A percentile compares a stretch with the other conserved stretches of the same genome.
These are phyloP conservation scores for Salvia hispanica DNA, from an alignment of 257 asterid genomes.

Conservation along the genomic window DNA sequence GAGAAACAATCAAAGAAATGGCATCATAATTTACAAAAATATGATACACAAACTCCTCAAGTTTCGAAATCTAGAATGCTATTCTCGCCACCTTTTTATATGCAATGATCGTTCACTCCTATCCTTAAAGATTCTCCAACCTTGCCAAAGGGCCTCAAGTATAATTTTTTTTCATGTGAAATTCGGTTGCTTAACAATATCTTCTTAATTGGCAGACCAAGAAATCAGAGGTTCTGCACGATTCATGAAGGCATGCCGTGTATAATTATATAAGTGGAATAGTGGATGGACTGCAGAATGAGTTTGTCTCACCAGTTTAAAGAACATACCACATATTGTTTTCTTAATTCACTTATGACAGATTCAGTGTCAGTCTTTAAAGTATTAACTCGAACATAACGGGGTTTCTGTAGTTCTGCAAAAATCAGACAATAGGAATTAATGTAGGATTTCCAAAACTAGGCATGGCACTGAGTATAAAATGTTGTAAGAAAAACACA, in stretches of 20 bases:
- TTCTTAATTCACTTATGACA: slow-evolving; percentile 56
- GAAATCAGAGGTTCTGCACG: neutral
- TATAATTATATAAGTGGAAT: slow-evolving; percentile 6
- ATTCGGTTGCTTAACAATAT: neutral
- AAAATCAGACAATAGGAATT: slow-evolving; percentile 7
- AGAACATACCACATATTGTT: slow-evolving; percentile 57
- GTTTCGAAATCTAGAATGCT: neutral
- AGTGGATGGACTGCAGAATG: slow-evolving; percentile 8
- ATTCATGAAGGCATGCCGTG: slow-evolving; percentile 6
- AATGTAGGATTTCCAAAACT: neutral
- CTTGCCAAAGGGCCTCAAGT: neutral
- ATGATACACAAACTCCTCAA: neutral
- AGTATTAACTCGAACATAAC: slow-evolving; percentile 91
- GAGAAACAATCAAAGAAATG: slow-evolving; percentile 14
- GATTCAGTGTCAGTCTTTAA: slow-evolving; percentile 63
- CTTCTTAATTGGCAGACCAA: neutral
- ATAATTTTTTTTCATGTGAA: neutral
- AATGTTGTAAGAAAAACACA: slow-evolving; percentile 28
- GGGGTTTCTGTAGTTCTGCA: slow-evolving; percentile 75
- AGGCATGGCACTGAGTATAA: neutral
- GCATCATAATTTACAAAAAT: neutral
- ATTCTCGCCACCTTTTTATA: neutral
- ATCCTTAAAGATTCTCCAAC: neutral
- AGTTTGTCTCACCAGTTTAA: neutral
- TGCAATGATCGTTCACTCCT: neutral